These are phyloP conservation scores for Ajuga chamaepitys DNA, from an alignment of 257 asterid species.

Conservation along the genomic window DNA sequence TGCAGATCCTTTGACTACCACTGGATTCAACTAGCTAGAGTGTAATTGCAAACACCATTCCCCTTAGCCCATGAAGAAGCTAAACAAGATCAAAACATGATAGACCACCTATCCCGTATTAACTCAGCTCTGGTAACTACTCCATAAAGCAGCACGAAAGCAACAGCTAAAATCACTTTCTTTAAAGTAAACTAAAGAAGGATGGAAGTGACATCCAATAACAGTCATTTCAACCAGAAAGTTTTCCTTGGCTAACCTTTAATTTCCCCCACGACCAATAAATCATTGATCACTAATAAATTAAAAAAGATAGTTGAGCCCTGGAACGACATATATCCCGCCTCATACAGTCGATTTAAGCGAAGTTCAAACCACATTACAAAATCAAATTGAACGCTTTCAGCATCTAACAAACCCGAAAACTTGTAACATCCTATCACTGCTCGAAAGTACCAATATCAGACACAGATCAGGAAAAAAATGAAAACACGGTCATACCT, in stretches of 20 bases:
- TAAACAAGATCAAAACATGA: neutral
- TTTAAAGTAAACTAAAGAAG: neutral
- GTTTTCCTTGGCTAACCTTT: neutral
- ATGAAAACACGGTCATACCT: conserved; percentile 38
- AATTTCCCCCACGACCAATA: neutral
- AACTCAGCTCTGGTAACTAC: neutral
- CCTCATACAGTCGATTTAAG: neutral
- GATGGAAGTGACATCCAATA: neutral
- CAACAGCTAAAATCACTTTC: neutral
- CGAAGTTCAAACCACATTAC: neutral
- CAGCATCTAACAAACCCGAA: conserved; percentile 7
- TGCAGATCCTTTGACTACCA: neutral
- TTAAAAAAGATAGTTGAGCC: neutral
- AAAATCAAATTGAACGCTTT: neutral
- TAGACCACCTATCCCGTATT: neutral
- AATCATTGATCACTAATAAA: neutral
- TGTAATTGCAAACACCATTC: neutral
- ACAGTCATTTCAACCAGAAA: neutral
- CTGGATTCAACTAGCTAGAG: neutral
- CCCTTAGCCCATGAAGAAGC: neutral
- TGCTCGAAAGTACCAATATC: neutral
- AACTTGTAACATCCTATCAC: neutral
- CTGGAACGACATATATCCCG: neutral
- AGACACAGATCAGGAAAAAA: conserved; percentile 11
- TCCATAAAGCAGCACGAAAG: neutral